Evolutionary conservation across 192 early-diverging fungal genomes (phyloP).

Genomic region (Thamnidium elegans): DNA sequence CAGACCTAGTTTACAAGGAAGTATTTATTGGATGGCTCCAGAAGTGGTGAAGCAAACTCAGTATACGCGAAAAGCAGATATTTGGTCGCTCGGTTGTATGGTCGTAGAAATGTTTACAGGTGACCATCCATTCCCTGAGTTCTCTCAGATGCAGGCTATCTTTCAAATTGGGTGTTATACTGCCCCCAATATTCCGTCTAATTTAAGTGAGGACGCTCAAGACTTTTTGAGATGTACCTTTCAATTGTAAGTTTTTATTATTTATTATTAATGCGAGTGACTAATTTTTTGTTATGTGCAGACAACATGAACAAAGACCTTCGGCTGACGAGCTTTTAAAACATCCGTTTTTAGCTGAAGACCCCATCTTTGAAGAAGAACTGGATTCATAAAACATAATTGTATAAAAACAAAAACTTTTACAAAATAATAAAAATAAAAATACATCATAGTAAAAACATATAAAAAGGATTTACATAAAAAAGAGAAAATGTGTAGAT

Average conservation of each 20-base stretch:
- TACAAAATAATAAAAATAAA: no score
- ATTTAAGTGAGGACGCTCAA: conserved; percentile 64
- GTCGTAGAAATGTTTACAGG: conserved; percentile 99
- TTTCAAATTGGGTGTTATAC: conserved; percentile 81
- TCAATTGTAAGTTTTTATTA: conserved; percentile 52
- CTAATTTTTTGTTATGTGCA: conserved; percentile 12
- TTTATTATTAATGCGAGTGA: background rate
- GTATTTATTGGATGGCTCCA: conserved; percentile 94
- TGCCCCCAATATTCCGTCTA: conserved; percentile 76
- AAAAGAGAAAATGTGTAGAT: no score
- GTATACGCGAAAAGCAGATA: conserved; percentile 90
- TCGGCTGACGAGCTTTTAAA: conserved; percentile 73
- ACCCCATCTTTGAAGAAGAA: no score
- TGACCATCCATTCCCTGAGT: conserved; percentile 84
- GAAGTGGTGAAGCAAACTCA: conserved; percentile 93
- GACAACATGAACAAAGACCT: conserved; percentile 74
- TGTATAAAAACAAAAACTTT: no score
- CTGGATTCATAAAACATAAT: no score
- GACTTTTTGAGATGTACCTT: conserved; percentile 83
- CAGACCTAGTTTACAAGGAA: conserved; percentile 87
- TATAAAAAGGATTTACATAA: no score
- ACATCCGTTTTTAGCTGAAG: conserved; percentile 61
- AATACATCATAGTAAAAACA: no score
- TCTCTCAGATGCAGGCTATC: conserved; percentile 79
- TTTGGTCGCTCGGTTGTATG: conserved; percentile 93